Percentiles rank a stretch among this genome's conserved stretches.
These are phyloP conservation scores for Mucor sp. DNA, from an alignment of 371 early-diverging fungal genomes.

Conservation along the genomic window DNA sequence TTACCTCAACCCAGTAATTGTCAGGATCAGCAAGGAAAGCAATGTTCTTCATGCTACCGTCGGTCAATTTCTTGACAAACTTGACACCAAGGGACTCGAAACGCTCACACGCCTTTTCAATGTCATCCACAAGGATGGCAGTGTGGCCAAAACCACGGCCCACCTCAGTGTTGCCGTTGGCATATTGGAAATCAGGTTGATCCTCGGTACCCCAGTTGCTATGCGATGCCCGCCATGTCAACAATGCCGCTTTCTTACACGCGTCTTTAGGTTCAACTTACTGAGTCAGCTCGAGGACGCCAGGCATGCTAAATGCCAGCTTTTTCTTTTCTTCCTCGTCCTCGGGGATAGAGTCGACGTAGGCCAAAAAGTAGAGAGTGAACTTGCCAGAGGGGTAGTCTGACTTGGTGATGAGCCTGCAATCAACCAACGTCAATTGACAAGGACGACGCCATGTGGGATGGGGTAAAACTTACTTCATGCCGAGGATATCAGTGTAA, in stretches of 20 bases:
- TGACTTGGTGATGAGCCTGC: conserved; percentile 57
- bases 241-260: not conserved
- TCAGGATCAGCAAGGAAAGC: conserved; percentile 90
- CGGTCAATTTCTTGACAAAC: conserved; percentile 76
- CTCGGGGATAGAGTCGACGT: conserved; percentile 56
- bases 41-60: conserved; percentile 84
- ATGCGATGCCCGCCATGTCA: not conserved
- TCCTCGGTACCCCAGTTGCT: conserved; percentile 89
- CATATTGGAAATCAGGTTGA: conserved; percentile 68
- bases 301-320: conserved; percentile 67
- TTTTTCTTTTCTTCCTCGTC: conserved; percentile 54
- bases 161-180: conserved; percentile 75
- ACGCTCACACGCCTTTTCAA: conserved; percentile 78
- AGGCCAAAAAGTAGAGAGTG: conserved; percentile 76
- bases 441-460: not conserved
- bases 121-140: conserved; percentile 79
- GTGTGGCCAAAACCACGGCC: conserved; percentile 84
- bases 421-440: not conserved
- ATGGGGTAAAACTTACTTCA: conserved; percentile 63
- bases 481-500: conserved; percentile 79
- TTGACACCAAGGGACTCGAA: conserved; percentile 73
- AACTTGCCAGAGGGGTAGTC: conserved; percentile 71
- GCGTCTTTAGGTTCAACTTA: conserved; percentile 28
- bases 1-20: conserved; percentile 80
- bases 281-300: conserved; percentile 86